A percentile compares a stretch with the other conserved stretches of the same genome.
Evolutionary conservation across 1,284 basidiomycete genomes (phyloP).

Genomic region (Dichomitus squalens): DNA sequence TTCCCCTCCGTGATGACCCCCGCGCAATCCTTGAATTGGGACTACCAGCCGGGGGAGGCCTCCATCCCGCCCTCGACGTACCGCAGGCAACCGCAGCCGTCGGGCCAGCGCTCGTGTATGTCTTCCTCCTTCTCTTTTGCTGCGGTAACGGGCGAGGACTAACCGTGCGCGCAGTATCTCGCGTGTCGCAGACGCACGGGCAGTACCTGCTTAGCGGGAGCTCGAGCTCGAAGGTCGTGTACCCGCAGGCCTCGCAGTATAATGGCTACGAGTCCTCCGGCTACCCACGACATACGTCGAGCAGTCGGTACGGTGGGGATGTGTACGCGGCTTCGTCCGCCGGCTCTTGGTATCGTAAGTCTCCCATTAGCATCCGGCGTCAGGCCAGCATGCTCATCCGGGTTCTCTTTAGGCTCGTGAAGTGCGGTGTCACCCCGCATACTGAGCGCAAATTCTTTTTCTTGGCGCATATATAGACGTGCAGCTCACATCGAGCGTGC

Average conservation of each 20-base stretch:
- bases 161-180: constrained; percentile 12
- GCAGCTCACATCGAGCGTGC: no score
- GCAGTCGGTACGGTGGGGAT: constrained; percentile 11
- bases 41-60: constrained; percentile 1
- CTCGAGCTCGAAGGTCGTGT: constrained; percentile 7
- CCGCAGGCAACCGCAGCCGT: constrained; percentile 9
- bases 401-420: no score
- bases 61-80: constrained; percentile 14
- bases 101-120: constrained; percentile 18
- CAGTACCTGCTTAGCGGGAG: constrained; percentile 10
- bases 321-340: constrained; percentile 15
- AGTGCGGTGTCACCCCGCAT: no score
- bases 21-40: constrained; percentile 26
- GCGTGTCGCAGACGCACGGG: constrained; percentile 18
- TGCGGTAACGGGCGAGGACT: background rate
- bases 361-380: background rate
- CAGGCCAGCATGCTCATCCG: no score
- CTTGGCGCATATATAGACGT: no score
- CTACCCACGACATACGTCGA: background rate
- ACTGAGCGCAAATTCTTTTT: no score
- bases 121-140: background rate
- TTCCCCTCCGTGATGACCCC: constrained; percentile 31
- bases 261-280: constrained; percentile 14
- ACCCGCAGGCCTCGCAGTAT: constrained; percentile 6
- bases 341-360: constrained; percentile 13